These are phyloP conservation scores for Oryza punctata DNA, from an alignment of 176 grass and related monocot genomes.

Conservation along the genomic window DNA sequence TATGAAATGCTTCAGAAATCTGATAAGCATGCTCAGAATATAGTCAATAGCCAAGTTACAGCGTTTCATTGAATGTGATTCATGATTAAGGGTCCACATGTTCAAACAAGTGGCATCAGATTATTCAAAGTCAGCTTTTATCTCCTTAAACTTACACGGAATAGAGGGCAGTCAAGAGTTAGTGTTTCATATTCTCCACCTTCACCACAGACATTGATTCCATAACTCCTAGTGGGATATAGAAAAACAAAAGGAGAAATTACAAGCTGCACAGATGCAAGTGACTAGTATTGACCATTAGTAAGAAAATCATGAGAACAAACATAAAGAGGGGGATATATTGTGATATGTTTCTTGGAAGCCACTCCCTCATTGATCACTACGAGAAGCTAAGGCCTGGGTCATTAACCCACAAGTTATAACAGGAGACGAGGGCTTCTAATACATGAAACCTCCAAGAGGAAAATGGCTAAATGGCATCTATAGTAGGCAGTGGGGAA, in stretches of 20 bases:
- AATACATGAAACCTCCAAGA: not conserved
- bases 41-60: not conserved
- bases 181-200: constrained; percentile 99
- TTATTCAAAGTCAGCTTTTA: constrained; percentile 23
- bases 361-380: not conserved
- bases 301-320: constrained; percentile 12
- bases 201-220: constrained; percentile 98
- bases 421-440: not conserved
- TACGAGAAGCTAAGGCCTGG: not conserved
- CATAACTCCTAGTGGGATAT: constrained; percentile 68
- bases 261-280: constrained; percentile 25
- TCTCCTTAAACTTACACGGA: constrained; percentile 68
- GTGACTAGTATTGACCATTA: constrained; percentile 9
- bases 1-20: not conserved
- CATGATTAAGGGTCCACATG: not conserved
- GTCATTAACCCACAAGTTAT: not conserved
- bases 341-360: not conserved
- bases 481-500: not conserved
- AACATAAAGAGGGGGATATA: constrained; percentile 12
- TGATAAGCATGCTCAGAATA: not conserved
- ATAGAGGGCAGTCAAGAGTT: constrained; percentile 98
- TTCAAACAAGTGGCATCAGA: constrained; percentile 12
- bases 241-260: constrained; percentile 38
- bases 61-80: not conserved
- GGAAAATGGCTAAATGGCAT: not conserved